Evolutionary conservation across 2,329 filamentous ascomycete genomes (phyloP), one percentile per base, ranked within the genome.

Genomic region (Pyricularia sp.): DNA sequence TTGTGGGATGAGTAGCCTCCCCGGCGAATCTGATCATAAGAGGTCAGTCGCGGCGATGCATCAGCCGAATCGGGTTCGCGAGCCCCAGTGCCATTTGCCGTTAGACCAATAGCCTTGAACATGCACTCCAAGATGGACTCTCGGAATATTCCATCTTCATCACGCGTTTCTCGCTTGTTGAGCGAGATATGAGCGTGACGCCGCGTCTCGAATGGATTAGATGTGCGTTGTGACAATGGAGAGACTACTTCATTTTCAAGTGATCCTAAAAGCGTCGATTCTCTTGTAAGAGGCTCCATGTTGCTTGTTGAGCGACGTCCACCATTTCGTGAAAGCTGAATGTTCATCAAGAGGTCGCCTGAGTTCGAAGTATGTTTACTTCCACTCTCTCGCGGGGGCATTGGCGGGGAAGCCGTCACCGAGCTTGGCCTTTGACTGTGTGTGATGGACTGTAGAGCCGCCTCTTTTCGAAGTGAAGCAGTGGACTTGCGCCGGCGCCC

Each of bases 121-220:
- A 99, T 97, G 76, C 95, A 98, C 73, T 97, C 93, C 26, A 98
- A 81, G 20, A 99, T 93, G 0, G 93, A 96, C 70, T 93, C 90
- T 59, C 96, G 86, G 78, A 99, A 98, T 7, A 97, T 79, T 65
- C 90, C 88, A 74, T 97, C 94, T 76, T 98, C 95, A 72, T 97
- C 92, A 9, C 93, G 81, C 0, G 92, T 91, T 69, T 97, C 93
- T 72, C 94, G 89, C 5, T 90, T 87, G 73, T 93, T 90, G 33
- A 87, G 79, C 6, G 81, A 81, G 42, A 83, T 80, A 64, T 84
- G 82, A 64, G 79, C 79, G 50, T 82, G 80, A 67, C 81, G 80
- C 70, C 84, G 83, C 2, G 81, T 81, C n/a, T 83, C 77, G 70
- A 89, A 89, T 0, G 87, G 86, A 71, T 86, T 84, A 70, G 87